Base-by-base conservation (phyloP, 768 basidiomycete species). In the Naganishia vishniacii region DNA sequence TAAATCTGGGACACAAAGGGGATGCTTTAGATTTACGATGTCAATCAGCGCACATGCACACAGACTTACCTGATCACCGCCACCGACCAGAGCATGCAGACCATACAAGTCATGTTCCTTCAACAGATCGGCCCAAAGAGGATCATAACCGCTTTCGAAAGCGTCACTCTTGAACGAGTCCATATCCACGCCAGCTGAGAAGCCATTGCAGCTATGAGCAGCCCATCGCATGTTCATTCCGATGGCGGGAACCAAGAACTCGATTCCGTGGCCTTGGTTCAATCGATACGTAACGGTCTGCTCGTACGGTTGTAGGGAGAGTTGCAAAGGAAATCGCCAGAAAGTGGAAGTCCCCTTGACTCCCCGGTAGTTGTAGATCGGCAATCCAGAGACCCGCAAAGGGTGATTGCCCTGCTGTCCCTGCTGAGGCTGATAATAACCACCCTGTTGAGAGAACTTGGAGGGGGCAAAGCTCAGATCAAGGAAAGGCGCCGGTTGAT, bases 101-200 rank as follows among this genome's bases (percentile, higher is more conserved):
- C 94, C 92, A 63, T 80, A 79, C 71, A 84, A 82, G 1, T 83
- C 81, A 70, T 98, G 95, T 70, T 88, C 86, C 45, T 83, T 79
- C 26, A 98, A 82, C n/a, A 99, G 78, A 78, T 99, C 93, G 66
- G 85, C 81, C 94, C 94, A 99, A 12, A 97, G 84, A 7, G 90
- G 91, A 74, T 93, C 92, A 69, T 88, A 90, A 0, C 89, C 91
- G 51, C 79, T 85, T 67, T 82, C 85, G 72, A 85, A 93, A 9
- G 88, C 87, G 3, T 87, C 85, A 42, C 84, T 71, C 62, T 73
- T 76, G 60, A 68, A 68, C 13, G 34, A 31, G 32, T 64, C 49
- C 32, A 42, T 82, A 71, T 94, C 91, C 28, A 97, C 84, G 34
- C 94, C 94, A 0, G 88, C 68, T 1, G 73, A 75, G 72, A 80